Base-by-base conservation (phyloP, 2,329 filamentous ascomycete genomes). In the Ambrosiella xylebori region DNA sequence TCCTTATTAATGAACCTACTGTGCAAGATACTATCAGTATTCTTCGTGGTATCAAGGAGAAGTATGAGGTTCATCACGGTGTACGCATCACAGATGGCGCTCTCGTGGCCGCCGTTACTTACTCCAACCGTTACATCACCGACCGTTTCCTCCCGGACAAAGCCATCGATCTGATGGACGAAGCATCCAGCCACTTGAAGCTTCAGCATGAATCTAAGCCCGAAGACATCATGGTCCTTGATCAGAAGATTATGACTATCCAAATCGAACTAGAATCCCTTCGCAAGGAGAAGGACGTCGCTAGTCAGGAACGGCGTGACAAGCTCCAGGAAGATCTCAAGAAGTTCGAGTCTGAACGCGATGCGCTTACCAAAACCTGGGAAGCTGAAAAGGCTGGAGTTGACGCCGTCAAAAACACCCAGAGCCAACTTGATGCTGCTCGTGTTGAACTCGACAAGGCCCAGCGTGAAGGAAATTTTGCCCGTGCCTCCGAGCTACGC, bases 121-220 rank as follows among this genome's bases (percentile, higher is more conserved):
- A 94, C 67, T 93, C 87, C 62, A 97, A 97, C 66, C 85, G 93
- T 56, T 98, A 97, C 69, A 93, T 98, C 64, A 96, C 90, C 12
- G 91, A 97, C 66, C 84, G 93, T 1, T 97, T 95, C 70, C 74
- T 97, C 0, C 93, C 93, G 0, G 93, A 98, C 70, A 97, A 97
- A 69, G 93, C 93, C 2, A 97, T 98, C 62, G 93, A 97, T 68
- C 71, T 97, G 13, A 93, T 98, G 69, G 93, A 97, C 63, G 93
- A 97, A 71, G 93, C 93, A 8, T 90, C 91, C 1, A 94, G 87
- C 61, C 88, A 89, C 19, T 74, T 97, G 8, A 82, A 94, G 50
- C 72, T 97, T 38, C 91, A 97, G 66, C 93, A 97, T 70, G 93
- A 98, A 69, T 95, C 88, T 64, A 97, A 96, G 65, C 93, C 93